Percentiles rank a stretch among this genome's conserved stretches.
Evolutionary conservation across 2,329 filamentous ascomycete genomes (phyloP).

Genomic region (Drechslera avenae): DNA sequence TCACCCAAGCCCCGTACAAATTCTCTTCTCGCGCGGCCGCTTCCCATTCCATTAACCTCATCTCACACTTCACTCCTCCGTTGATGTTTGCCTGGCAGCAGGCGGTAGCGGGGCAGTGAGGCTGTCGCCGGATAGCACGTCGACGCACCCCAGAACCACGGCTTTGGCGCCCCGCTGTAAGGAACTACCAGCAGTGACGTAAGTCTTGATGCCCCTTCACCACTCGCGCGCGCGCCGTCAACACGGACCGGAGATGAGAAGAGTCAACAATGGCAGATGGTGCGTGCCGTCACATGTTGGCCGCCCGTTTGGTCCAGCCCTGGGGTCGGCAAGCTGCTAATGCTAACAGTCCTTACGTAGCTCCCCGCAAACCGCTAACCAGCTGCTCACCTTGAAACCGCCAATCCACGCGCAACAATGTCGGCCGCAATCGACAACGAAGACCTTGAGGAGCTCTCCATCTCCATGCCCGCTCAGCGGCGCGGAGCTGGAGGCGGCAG

Average conservation of each 20-base stretch:
- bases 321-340: constrained; percentile 10
- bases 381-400: constrained; percentile 3
- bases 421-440: constrained; percentile 71
- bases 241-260: too few species aligned
- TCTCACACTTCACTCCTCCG: background rate
- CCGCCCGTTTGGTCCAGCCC: constrained; percentile 4
- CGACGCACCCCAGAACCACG: constrained; percentile 14
- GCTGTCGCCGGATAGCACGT: constrained; percentile 6
- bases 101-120: constrained; percentile 24
- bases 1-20: constrained; percentile 2
- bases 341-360: constrained; percentile 10
- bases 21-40: background rate
- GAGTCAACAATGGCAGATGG: too few species aligned
- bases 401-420: constrained; percentile 32
- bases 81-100: constrained; percentile 20
- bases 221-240: background rate
- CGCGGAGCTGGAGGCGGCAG: constrained; percentile 47
- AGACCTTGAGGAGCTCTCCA: constrained; percentile 69
- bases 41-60: background rate
- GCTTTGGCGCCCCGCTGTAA: constrained; percentile 16
- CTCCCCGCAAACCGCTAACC: constrained; percentile 5
- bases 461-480: constrained; percentile 71
- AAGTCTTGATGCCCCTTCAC: constrained; percentile 1
- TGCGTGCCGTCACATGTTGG: constrained; percentile 6
- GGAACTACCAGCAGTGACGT: constrained; percentile 13